A percentile compares a stretch with the other conserved stretches of the same genome.
Conservation (phyloP, 768 basidiomycete species). For the Collybia nuda region DNA sequence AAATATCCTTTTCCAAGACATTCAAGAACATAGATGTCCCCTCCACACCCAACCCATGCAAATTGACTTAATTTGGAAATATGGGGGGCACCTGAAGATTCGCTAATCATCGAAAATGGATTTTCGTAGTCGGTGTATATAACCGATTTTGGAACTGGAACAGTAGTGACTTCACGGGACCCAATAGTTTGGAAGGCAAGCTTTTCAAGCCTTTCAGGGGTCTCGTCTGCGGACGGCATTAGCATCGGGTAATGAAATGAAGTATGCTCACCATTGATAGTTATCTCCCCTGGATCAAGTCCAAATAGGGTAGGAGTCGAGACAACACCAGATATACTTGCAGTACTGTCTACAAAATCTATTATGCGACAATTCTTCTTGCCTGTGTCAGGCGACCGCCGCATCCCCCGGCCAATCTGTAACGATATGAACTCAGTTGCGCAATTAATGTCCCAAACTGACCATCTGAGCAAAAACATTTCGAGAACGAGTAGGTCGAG, state of each 20-base stretch:
- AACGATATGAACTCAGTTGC: not conserved
- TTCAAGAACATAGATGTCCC: slow-evolving; percentile 70
- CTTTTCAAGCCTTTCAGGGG: slow-evolving; percentile 45
- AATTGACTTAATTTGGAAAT: slow-evolving; percentile 52
- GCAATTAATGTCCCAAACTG: slow-evolving; percentile 9
- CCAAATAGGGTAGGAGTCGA: slow-evolving; percentile 86
- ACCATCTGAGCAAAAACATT: slow-evolving; percentile 96
- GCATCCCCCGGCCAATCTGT: slow-evolving; percentile 93
- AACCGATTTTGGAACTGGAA: slow-evolving; percentile 60
- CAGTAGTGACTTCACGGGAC: slow-evolving; percentile 24
- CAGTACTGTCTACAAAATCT: slow-evolving; percentile 83
- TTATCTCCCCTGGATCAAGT: slow-evolving; percentile 66
- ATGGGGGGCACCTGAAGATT: slow-evolving; percentile 53
- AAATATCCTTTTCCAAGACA: slow-evolving; percentile 70
- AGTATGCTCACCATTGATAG: slow-evolving; percentile 52
- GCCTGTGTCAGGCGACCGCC: slow-evolving; percentile 76
- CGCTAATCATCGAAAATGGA: slow-evolving; percentile 58
- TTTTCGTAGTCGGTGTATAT: slow-evolving; percentile 78
- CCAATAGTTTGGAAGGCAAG: slow-evolving; percentile 27
- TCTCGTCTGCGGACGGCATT: slow-evolving; percentile 42
- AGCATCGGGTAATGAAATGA: not conserved
- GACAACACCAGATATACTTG: slow-evolving; percentile 67
- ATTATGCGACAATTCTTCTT: slow-evolving; percentile 87
- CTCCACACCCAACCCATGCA: slow-evolving; percentile 83
- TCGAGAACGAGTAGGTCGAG: slow-evolving; percentile 83